A percentile compares a stretch with the other conserved stretches of the same genome.
Conservation (phyloP, 805 yeast genomes). For the Candida endomychidarum region DNA sequence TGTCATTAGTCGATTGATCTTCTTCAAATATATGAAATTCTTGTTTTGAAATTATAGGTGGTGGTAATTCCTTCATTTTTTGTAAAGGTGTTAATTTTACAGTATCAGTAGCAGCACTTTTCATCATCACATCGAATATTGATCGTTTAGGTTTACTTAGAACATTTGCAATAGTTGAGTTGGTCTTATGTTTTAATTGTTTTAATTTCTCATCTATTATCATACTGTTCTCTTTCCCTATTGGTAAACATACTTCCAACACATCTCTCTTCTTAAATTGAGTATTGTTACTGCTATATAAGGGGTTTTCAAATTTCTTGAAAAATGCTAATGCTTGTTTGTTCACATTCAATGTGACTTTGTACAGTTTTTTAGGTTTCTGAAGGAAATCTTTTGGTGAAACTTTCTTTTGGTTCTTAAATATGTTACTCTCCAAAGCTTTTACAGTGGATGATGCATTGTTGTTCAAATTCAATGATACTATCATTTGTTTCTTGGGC, state of each 20-base stretch:
- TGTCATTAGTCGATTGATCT: no score
- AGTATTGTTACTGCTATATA: conserved; percentile 26
- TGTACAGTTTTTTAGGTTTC: conserved; percentile 9
- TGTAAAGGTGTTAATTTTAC: conserved; percentile 30
- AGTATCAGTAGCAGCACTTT: conserved; percentile 25
- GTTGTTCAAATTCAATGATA: neutral
- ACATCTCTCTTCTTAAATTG: conserved; percentile 6
- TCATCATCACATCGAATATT: conserved; percentile 42
- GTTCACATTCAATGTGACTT: conserved; percentile 26
- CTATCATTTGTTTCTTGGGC: conserved; percentile 1
- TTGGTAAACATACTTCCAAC: conserved; percentile 8
- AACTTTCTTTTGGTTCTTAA: conserved; percentile 20
- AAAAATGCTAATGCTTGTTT: conserved; percentile 26
- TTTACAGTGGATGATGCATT: neutral
- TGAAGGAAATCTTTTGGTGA: conserved; percentile 43
- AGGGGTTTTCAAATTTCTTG: conserved; percentile 27
- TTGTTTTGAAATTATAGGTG: conserved; percentile 27
- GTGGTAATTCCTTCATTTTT: conserved; percentile 31
- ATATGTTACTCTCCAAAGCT: conserved; percentile 23
- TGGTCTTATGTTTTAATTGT: neutral
- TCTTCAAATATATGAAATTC: conserved; percentile 33
- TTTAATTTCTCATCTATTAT: conserved; percentile 2
- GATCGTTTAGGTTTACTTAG: conserved; percentile 14
- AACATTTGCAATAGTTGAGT: neutral
- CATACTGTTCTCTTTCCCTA: conserved; percentile 6